A percentile compares a stretch with the other conserved stretches of the same genome.
These are phyloP conservation scores for Aspergillus alliaceus DNA, from an alignment of 2,329 filamentous ascomycete species.

Conservation along the genomic window DNA sequence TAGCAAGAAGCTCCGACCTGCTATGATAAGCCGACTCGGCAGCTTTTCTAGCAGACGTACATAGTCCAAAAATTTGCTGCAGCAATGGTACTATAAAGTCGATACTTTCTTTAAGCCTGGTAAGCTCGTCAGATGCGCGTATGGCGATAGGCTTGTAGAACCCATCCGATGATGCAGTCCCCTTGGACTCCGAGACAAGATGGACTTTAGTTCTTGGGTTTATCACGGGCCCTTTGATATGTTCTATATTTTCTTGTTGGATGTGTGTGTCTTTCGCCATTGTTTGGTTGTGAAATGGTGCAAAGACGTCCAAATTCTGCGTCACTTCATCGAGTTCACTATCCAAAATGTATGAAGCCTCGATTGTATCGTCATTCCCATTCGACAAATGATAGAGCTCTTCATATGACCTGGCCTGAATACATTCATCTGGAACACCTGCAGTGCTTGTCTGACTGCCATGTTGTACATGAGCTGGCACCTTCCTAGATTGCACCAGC, in stretches of 20 bases:
- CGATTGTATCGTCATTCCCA: neutral
- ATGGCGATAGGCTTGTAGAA: neutral
- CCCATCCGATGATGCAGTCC: neutral
- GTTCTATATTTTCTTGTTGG: neutral
- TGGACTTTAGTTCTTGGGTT: neutral
- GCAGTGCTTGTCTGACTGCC: neutral
- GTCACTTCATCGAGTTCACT: neutral
- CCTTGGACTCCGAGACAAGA: neutral
- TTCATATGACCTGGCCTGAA: neutral
- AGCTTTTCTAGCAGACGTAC: slow-evolving; percentile 57
- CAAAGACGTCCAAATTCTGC: neutral
- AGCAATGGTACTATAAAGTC: neutral
- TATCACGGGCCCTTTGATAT: neutral
- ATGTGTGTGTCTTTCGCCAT: neutral
- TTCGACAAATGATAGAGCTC: neutral
- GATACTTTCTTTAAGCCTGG: neutral
- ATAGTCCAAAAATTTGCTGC: neutral
- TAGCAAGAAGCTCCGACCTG: slow-evolving; percentile 89
- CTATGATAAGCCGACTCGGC: slow-evolving; percentile 94
- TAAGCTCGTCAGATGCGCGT: neutral
- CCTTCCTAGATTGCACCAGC: neutral
- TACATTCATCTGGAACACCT: neutral
- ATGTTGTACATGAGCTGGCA: neutral
- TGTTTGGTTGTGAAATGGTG: neutral
- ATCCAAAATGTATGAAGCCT: neutral